phyloP scores from a whole-genome alignment of 1,284 basidiomycete species.

The Ceratobasidium theobromae region DNA sequence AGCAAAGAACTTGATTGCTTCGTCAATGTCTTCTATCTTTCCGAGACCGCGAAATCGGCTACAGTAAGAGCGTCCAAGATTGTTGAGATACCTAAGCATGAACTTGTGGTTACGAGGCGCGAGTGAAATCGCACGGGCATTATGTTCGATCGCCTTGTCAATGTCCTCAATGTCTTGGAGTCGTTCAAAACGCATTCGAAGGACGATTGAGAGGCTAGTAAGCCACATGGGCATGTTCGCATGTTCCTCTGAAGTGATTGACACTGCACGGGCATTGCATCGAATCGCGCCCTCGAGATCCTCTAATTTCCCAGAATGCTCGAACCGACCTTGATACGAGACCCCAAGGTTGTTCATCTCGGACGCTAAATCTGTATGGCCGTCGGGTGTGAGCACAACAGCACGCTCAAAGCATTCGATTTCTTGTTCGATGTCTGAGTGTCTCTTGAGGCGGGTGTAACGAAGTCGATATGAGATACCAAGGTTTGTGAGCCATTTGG shows the following conservation, averaged over 20 bases:
- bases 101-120: neutral
- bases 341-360: neutral
- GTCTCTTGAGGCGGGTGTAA: neutral
- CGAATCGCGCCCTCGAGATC: constrained; percentile 26
- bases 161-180: neutral
- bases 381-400: neutral
- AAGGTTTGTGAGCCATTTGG: neutral
- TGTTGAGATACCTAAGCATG: neutral
- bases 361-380: neutral
- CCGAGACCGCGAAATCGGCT: neutral
- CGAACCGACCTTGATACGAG: neutral
- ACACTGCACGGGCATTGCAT: neutral
- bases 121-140: neutral
- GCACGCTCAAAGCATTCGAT: neutral
- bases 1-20: neutral
- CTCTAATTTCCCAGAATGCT: neutral
- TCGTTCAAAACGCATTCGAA: neutral
- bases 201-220: neutral
- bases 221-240: neutral
- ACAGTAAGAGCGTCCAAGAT: neutral
- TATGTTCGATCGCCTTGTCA: neutral
- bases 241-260: neutral
- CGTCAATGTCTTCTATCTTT: neutral
- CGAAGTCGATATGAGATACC: neutral
- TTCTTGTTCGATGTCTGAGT: neutral